Percentiles rank a stretch among this genome's conserved stretches.
Conservation (phyloP, 1,139 yeast species). For the Sugiyamaella grinbergsii region DNA sequence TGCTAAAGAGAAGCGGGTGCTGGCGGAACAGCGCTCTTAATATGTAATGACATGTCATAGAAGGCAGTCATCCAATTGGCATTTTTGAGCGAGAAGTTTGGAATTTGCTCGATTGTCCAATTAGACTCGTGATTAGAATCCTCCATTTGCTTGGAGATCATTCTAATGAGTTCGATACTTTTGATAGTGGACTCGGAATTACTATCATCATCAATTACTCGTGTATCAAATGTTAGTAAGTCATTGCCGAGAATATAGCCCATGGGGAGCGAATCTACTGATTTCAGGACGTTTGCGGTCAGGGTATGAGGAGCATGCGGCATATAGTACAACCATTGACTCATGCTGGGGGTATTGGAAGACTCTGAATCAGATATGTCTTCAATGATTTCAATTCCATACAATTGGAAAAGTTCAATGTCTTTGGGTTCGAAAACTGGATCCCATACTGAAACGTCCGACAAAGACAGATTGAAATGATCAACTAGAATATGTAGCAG, state of each 20-base stretch:
- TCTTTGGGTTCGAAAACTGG: slow-evolving; percentile 61
- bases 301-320: slow-evolving; percentile 75
- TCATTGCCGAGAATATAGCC: slow-evolving; percentile 39
- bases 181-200: neutral
- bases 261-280: slow-evolving; percentile 38
- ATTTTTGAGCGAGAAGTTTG: slow-evolving; percentile 31
- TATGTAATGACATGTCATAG: slow-evolving; percentile 41
- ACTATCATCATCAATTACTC: slow-evolving; percentile 7
- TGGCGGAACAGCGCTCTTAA: slow-evolving; percentile 17
- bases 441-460: slow-evolving; percentile 57
- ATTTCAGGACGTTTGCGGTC: slow-evolving; percentile 50
- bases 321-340: slow-evolving; percentile 52
- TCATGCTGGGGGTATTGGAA: slow-evolving; percentile 15
- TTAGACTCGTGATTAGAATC: neutral
- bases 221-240: slow-evolving; percentile 35
- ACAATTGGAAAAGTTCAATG: slow-evolving; percentile 35
- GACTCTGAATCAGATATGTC: slow-evolving; percentile 22
- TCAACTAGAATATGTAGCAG: slow-evolving; percentile 48
- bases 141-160: slow-evolving; percentile 2
- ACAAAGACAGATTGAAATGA: slow-evolving; percentile 30
- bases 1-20: neutral
- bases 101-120: slow-evolving; percentile 28
- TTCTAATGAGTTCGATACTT: slow-evolving; percentile 8
- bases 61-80: slow-evolving; percentile 43
- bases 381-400: slow-evolving; percentile 37